Percentiles rank a stretch among this genome's conserved stretches.
Conservation (phyloP, 2,329 filamentous ascomycete species). For the Alternaria novae-zelandiae region DNA sequence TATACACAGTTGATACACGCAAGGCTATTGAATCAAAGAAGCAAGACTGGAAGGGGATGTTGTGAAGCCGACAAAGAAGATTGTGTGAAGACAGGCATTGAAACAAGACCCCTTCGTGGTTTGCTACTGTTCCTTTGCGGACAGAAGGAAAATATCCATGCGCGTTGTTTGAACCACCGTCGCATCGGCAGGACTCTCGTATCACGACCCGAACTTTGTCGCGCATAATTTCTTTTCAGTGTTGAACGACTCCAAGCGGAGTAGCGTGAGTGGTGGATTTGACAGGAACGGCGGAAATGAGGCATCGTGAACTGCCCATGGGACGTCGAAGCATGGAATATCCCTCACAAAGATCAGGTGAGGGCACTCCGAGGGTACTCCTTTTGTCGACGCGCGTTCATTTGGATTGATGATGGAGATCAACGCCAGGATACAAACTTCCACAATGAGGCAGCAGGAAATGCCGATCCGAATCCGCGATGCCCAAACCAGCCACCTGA, state of each 20-base stretch:
- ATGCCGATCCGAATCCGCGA: not conserved
- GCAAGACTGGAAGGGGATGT: not conserved
- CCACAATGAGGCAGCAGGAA: not conserved
- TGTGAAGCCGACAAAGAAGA: not conserved
- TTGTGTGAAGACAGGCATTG: not conserved
- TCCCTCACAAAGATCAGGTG: not conserved
- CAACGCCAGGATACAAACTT: not conserved
- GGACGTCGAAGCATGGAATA: not conserved
- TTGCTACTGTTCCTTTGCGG: not conserved
- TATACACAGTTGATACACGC: not conserved
- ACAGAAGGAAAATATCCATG: not conserved
- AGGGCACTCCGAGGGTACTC: not conserved
- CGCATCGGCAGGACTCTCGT: not conserved
- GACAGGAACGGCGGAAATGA: not conserved
- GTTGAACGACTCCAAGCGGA: not conserved
- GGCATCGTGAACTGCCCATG: not conserved
- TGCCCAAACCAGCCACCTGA: slow-evolving; percentile 1
- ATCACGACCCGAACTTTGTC: not conserved
- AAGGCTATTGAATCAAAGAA: not conserved
- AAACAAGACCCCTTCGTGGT: not conserved
- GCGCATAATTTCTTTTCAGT: not conserved
- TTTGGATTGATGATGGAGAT: not conserved
- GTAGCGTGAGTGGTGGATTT: not conserved
- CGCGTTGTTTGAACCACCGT: not conserved
- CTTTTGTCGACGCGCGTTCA: slow-evolving; percentile 4